Base-by-base conservation (phyloP, 2,329 filamentous ascomycete genomes). In the Delphinella strobiligena region DNA sequence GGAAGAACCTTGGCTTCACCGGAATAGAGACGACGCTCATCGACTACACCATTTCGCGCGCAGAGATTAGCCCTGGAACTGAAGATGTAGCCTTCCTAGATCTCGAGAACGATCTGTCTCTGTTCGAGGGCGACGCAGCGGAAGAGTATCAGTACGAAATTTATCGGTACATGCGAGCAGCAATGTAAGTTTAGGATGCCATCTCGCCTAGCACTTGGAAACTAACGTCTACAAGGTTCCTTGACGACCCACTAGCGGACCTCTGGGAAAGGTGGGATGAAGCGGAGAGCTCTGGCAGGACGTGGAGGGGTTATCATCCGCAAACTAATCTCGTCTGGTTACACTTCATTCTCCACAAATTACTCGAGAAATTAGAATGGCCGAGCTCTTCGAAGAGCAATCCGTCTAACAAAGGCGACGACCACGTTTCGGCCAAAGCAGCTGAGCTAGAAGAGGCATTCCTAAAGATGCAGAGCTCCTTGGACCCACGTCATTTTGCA, bases 31-130 rank as follows among this genome's bases (percentile, higher is more conserved):
- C 74, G 1, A 80, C 77, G 0, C 67, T 81, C 17, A 81, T 81
- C 47, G 77, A 81, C 54, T 81, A 80, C 54, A 80, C 77, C 1
- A 66, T 80, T 27, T 79, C 75, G 1, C 70, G 77, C n/a, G 74
- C 74, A 2, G 64, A 68, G 17, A 59, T 78, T 45, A 22, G 32
- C n/a, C n/a, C 40, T 15, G 45, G 40, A 12, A 31, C 36, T 16
- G 42, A 42, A 38, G 50, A 55, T 40, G 56, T 67, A 11, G 66
- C 64, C 8, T 71, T 60, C 44, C 57, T 64, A 19, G 64, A 70
- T 45, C 61, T 71, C 27, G 54, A 65, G 19, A 57, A 55, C 44
- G 63, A 69, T 39, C 46, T 51, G 3, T 52, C 52, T 0, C 46
- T 72, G 36, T 71, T 71, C 52, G 53, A 63, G 45, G 67, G 60